A percentile compares a stretch with the other conserved stretches of the same genome.
These are phyloP conservation scores for Anastatica hierochuntica DNA, from an alignment of 345 rosid genomes.

Conservation along the genomic window DNA sequence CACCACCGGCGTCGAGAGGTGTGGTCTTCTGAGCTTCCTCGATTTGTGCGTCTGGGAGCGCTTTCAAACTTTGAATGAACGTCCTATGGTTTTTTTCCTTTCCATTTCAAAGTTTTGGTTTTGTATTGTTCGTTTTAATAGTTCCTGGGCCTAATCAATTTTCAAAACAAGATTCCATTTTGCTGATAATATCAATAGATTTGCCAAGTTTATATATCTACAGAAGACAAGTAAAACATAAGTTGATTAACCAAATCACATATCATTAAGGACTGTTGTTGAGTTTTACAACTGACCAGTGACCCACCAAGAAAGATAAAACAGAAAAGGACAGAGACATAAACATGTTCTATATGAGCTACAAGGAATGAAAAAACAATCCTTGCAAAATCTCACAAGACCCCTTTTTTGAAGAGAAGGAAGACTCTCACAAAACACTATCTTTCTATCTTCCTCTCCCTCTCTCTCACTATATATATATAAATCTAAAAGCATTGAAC, in stretches of 20 bases:
- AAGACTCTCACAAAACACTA: conserved; percentile 29
- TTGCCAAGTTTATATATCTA: too few species aligned
- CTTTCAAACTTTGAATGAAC: too few species aligned
- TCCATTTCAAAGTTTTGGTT: too few species aligned
- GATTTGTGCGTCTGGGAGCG: too few species aligned
- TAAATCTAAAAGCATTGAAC: conserved; percentile 13
- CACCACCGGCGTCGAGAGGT: too few species aligned
- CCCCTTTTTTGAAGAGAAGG: conserved; percentile 6
- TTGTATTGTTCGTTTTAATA: too few species aligned
- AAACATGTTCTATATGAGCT: conserved; percentile 17
- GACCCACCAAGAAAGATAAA: conserved; percentile 14
- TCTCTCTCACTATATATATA: conserved; percentile 17
- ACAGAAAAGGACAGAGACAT: conserved; percentile 8
- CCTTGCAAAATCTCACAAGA: conserved; percentile 25
- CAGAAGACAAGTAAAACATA: neutral
- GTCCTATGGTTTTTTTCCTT: too few species aligned
- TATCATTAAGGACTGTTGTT: conserved; percentile 25
- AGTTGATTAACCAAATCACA: conserved; percentile 13
- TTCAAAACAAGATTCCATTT: too few species aligned
- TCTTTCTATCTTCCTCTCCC: conserved; percentile 6
- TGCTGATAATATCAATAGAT: too few species aligned
- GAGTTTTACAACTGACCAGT: conserved; percentile 28
- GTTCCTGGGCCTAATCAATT: too few species aligned
- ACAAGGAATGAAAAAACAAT: conserved; percentile 31
- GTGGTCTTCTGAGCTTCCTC: too few species aligned